These are phyloP conservation scores for Ustilago loliicola DNA, from an alignment of 1,284 basidiomycete genomes.

Conservation along the genomic window DNA sequence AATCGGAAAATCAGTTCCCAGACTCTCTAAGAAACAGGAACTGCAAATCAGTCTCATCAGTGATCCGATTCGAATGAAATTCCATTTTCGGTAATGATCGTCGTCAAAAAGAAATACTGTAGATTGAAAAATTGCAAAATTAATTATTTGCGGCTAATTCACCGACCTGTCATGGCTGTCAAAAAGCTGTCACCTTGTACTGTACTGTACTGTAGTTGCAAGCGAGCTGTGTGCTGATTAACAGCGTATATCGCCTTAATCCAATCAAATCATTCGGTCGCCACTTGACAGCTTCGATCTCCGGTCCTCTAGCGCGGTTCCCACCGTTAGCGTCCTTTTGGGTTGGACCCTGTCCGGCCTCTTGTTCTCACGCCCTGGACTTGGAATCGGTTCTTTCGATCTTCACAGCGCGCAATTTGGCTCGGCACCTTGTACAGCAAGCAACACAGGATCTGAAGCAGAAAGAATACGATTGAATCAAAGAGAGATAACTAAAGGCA, in stretches of 20 bases:
- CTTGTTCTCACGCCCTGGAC: neutral
- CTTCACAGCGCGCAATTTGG: neutral
- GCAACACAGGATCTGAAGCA: neutral
- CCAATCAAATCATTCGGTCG: neutral
- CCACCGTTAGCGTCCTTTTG: neutral
- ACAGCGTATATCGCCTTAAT: neutral
- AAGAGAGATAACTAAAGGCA: neutral
- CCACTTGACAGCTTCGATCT: neutral
- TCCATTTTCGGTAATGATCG: neutral
- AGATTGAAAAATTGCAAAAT: neutral
- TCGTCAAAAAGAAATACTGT: neutral
- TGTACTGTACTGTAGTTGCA: neutral
- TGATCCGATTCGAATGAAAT: neutral
- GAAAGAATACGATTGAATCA: neutral
- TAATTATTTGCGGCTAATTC: neutral
- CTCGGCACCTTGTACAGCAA: too few species aligned
- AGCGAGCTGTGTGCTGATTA: constrained; percentile 3
- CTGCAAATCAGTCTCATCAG: constrained; percentile 3
- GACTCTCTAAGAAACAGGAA: neutral
- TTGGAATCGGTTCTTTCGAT: neutral
- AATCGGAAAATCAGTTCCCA: neutral
- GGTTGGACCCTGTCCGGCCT: neutral
- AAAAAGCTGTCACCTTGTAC: neutral
- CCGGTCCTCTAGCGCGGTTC: neutral
- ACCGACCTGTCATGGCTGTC: neutral